Evolutionary conservation across 1,139 yeast species (phyloP).

Genomic region (Yamadazyma atlantica): DNA sequence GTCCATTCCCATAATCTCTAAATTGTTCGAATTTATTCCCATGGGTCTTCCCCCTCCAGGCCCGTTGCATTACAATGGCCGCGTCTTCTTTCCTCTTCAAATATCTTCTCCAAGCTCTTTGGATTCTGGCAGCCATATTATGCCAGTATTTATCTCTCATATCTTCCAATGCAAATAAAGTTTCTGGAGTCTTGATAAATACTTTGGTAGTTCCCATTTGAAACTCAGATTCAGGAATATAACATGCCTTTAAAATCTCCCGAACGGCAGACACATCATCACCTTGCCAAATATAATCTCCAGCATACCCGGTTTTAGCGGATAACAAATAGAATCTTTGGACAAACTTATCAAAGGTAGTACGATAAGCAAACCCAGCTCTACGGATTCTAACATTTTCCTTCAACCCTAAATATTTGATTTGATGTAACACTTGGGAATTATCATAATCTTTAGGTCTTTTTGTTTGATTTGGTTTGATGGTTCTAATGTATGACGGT

Average conservation of each 20-base stretch:
- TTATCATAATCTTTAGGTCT: constrained; percentile 89
- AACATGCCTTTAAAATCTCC: constrained; percentile 76
- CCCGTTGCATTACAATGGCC: constrained; percentile 78
- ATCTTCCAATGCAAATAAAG: constrained; percentile 91
- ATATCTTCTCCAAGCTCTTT: constrained; percentile 93
- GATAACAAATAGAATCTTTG: constrained; percentile 91
- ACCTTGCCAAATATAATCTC: constrained; percentile 95
- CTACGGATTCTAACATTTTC: constrained; percentile 97
- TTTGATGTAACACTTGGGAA: constrained; percentile 89
- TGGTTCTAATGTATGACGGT: constrained; percentile 96
- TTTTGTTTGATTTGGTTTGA: constrained; percentile 93
- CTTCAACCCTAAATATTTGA: constrained; percentile 92
- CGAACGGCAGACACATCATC: constrained; percentile 79
- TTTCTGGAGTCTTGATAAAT: constrained; percentile 95
- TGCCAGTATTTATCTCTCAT: constrained; percentile 98
- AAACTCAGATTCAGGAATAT: constrained; percentile 77
- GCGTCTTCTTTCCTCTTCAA: constrained; percentile 81
- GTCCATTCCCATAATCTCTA: constrained; percentile 76
- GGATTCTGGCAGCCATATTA: constrained; percentile 96
- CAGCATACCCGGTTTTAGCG: constrained; percentile 92
- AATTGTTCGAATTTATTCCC: constrained; percentile 81
- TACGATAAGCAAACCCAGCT: constrained; percentile 98
- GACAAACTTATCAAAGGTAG: constrained; percentile 95
- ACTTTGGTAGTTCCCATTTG: constrained; percentile 95
- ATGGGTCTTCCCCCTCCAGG: constrained; percentile 79